Evolutionary conservation across 2,329 filamentous ascomycete species (phyloP).

Genomic region (Aaosphaeria arxii): DNA sequence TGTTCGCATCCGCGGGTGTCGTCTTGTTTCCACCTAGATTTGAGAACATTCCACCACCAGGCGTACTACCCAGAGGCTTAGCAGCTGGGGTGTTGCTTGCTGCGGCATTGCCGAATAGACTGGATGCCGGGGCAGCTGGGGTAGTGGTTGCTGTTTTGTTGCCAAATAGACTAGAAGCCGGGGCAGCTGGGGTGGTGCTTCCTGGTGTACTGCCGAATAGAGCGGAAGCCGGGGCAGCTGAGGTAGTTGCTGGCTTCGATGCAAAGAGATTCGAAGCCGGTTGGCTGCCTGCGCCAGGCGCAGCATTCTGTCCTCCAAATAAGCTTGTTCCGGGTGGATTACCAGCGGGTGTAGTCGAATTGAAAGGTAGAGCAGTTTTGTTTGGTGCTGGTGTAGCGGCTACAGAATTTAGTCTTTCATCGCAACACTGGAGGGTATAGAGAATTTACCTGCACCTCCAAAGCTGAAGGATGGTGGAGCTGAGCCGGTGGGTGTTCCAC

Average conservation of each 20-base stretch:
- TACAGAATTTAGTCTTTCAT: conserved; percentile 8
- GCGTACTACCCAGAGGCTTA: conserved; percentile 19
- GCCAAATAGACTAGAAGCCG: not conserved
- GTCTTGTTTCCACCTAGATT: conserved; percentile 19
- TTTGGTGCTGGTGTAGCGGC: conserved; percentile 31
- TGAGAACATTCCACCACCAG: conserved; percentile 17
- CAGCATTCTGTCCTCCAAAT: conserved; percentile 19
- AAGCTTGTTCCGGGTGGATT: conserved; percentile 30
- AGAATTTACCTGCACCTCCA: conserved; percentile 7
- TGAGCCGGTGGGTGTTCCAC: conserved; percentile 9
- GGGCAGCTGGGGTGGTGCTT: not conserved
- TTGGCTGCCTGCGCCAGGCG: conserved; percentile 8
- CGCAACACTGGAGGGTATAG: conserved; percentile 12
- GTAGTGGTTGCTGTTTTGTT: not conserved
- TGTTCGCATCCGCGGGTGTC: conserved; percentile 28
- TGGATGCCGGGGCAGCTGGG: conserved; percentile 2
- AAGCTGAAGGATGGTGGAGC: conserved; percentile 12
- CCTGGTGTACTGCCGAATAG: not conserved
- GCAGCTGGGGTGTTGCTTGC: conserved; percentile 14
- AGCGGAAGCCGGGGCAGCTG: conserved; percentile 15
- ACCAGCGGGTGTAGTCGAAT: conserved; percentile 40
- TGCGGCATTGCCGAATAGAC: conserved; percentile 25
- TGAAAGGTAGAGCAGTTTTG: conserved; percentile 32
- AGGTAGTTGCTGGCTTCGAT: conserved; percentile 23
- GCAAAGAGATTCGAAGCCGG: conserved; percentile 18